Evolutionary conservation across 371 early-diverging fungal species (phyloP), one percentile per base, ranked within the genome.

Genomic region (Umbelopsis sp.): DNA sequence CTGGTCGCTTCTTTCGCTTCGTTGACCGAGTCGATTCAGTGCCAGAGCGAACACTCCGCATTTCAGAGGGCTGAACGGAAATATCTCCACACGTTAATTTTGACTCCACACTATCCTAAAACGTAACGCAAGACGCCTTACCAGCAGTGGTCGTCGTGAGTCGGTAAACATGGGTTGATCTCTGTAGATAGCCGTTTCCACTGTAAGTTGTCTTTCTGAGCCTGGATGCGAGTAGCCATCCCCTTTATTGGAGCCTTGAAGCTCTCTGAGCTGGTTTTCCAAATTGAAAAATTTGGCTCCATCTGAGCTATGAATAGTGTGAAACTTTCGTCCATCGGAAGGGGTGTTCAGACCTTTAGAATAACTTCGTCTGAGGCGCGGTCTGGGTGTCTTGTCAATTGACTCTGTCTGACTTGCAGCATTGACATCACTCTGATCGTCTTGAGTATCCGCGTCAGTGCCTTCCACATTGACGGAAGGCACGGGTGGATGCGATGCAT

Each of bases 271-370:
- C 25, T 52, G 53, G 22, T 66, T 74, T 37, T 80, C 77, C 3
- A 80, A 65, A 1, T 77, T 75, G 41, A 77, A 76, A 25, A 77
- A 76, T 44, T 76, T 69, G 18, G 76, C 71, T 4, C 74, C 70
- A 65, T 80, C 80, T 63, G 77, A 76, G 38, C 80, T 80, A 44
- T 72, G 77, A 32, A 76, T 72, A 7, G 77, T 70, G 25, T 71
- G 70, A 12, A 80, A 70, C 62, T 75, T 80, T 3, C 77, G 77
- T 25, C 80, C 57, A 35, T 57, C 57, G n/a, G 57, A 57, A 16
- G 32, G 57, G 7, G 35, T 25, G 35, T 57, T 57, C 35, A 57
- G 18, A 32, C 35, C 35, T 57, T 57, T 57, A 29, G 57, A 57
- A 35, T 35, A 57, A 29, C 57, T 57, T 18, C 57, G 57, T 35